phyloP scores from a whole-genome alignment of 352 stramenopile genomes.

The Phytophthora boehmeriae region DNA sequence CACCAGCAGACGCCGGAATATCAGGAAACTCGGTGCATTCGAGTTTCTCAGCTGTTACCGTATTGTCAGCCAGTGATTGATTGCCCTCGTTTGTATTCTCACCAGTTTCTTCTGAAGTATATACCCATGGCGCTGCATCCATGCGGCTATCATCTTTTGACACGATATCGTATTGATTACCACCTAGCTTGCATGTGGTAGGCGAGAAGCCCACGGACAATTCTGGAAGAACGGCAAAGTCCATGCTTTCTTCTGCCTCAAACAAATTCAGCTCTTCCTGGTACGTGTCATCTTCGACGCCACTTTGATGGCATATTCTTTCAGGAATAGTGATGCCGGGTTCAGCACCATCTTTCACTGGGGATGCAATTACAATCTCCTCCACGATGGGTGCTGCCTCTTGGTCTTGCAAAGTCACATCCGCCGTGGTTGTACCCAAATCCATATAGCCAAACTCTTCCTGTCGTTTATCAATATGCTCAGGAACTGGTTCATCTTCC shows the following conservation, averaged over 20 bases:
- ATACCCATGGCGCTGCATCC: neutral
- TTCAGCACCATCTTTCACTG: conserved; percentile 8
- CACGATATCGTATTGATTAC: neutral
- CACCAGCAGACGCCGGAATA: neutral
- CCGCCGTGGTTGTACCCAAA: neutral
- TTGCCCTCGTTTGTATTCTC: conserved; percentile 1
- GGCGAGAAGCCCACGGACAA: neutral
- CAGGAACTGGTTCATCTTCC: conserved; percentile 26
- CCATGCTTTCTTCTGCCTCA: conserved; percentile 26
- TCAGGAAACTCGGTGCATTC: neutral
- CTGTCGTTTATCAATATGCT: conserved; percentile 24
- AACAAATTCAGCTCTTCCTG: conserved; percentile 27
- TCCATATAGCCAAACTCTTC: conserved; percentile 13
- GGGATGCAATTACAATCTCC: conserved; percentile 29
- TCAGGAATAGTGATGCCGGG: neutral
- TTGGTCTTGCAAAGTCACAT: conserved; percentile 1
- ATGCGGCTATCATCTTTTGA: neutral
- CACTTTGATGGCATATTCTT: neutral
- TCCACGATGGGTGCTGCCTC: conserved; percentile 24
- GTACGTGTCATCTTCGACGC: conserved; percentile 22
- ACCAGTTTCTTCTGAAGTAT: neutral
- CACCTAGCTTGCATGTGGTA: neutral
- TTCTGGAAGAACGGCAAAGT: conserved; percentile 3
- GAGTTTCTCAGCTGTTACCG: neutral
- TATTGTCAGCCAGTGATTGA: neutral